phyloP scores from a whole-genome alignment of 2,329 filamentous ascomycete species.

The Phyllosticta citrichinensis region DNA sequence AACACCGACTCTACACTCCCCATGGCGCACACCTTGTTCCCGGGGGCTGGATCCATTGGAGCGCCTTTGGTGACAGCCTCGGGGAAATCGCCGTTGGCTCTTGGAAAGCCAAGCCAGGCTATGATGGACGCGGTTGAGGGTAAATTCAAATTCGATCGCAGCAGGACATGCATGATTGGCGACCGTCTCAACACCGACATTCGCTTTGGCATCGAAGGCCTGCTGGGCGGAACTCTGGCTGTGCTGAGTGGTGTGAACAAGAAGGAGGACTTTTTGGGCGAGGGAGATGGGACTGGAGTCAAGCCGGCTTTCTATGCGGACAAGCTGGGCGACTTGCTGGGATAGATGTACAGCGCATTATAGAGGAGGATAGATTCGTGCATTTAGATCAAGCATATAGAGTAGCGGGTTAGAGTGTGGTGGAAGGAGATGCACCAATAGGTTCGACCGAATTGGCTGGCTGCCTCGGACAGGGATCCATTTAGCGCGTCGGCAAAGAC shows the following conservation, averaged over 20 bases:
- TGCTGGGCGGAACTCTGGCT: constrained; percentile 79
- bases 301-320: constrained; percentile 79
- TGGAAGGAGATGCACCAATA: background rate
- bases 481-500: background rate
- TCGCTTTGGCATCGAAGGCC: constrained; percentile 83
- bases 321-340: constrained; percentile 64
- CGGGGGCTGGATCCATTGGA: constrained; percentile 76
- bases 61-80: constrained; percentile 60
- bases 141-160: constrained; percentile 80
- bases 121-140: constrained; percentile 99
- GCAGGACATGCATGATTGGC: constrained; percentile 87
- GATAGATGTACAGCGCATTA: constrained; percentile 12
- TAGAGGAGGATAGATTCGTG: background rate
- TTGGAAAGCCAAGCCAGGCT: constrained; percentile 93
- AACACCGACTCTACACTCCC: constrained; percentile 89
- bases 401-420: background rate
- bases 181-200: constrained; percentile 94
- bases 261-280: constrained; percentile 70
- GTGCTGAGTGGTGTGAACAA: constrained; percentile 84
- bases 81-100: constrained; percentile 58
- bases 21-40: constrained; percentile 71
- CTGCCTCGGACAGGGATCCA: background rate
- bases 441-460: background rate
- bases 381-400: background rate
- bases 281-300: constrained; percentile 53